Evolutionary conservation across 1,284 basidiomycete genomes (phyloP).

Genomic region (Tetrapyrgos nigripes): DNA sequence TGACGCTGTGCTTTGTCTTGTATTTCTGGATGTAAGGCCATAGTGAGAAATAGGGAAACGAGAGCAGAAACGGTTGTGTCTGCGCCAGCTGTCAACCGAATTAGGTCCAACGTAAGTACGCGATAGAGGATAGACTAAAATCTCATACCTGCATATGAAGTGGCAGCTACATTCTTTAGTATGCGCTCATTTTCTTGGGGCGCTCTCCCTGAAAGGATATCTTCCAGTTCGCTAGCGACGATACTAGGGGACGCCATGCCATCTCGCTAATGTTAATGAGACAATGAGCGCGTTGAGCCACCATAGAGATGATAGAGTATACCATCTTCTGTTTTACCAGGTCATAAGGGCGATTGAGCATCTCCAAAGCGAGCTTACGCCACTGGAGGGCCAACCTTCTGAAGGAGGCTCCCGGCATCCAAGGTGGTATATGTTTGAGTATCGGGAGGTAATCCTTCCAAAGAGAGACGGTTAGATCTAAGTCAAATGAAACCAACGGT

Average conservation of each 20-base stretch:
- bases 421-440: conserved; percentile 45
- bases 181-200: conserved; percentile 34
- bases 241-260: conserved; percentile 40
- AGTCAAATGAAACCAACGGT: conserved; percentile 4
- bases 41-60: conserved; percentile 44
- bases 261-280: conserved; percentile 22
- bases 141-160: conserved; percentile 45
- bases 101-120: too few relatives aligned
- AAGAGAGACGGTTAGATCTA: conserved; percentile 2
- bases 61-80: conserved; percentile 42
- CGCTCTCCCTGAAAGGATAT: conserved; percentile 28
- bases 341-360: conserved; percentile 49
- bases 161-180: conserved; percentile 50
- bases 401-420: conserved; percentile 46
- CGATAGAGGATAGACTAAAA: too few relatives aligned
- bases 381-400: conserved; percentile 45
- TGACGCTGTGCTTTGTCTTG: conserved; percentile 43
- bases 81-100: conserved; percentile 29
- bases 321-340: conserved; percentile 42
- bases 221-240: conserved; percentile 44
- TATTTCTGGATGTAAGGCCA: conserved; percentile 42
- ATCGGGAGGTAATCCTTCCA: conserved; percentile 42
- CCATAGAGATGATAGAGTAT: conserved; percentile 8
- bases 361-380: conserved; percentile 40
- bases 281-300: neutral